Conservation (phyloP, 129 eudicot genomes). For the Chrysanthemum lavandulifolium region DNA sequence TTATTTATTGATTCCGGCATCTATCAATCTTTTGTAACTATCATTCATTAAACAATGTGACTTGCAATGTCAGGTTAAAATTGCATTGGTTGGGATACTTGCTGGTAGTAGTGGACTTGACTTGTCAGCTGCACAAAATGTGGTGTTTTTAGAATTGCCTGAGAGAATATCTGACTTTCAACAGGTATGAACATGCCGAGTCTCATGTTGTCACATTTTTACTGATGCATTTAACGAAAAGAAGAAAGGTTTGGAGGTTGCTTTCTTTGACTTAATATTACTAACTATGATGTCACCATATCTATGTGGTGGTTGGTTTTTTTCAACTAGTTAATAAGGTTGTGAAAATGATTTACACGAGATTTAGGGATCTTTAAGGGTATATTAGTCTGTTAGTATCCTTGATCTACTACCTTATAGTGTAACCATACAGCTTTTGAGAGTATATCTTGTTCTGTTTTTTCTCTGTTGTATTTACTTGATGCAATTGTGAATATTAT, state of each 20-base stretch:
- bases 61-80: slow-evolving; percentile 58
- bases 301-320: slow-evolving; percentile 4
- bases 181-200: slow-evolving; percentile 51
- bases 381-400: slow-evolving; percentile 9
- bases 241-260: slow-evolving; percentile 17
- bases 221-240: slow-evolving; percentile 1
- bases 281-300: neutral
- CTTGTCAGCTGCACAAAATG: slow-evolving; percentile 73
- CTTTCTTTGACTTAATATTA: slow-evolving; percentile 10
- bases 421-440: slow-evolving; percentile 12
- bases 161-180: slow-evolving; percentile 56
- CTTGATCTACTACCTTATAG: neutral
- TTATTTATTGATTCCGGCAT: no score
- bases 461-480: slow-evolving; percentile 14
- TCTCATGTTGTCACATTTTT: slow-evolving; percentile 7
- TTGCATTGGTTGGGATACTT: slow-evolving; percentile 86
- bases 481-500: slow-evolving; percentile 30
- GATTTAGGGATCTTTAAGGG: slow-evolving; percentile 7
- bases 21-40: no score
- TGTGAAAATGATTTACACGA: slow-evolving; percentile 5
- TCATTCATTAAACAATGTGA: neutral
- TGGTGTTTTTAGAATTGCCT: slow-evolving; percentile 94
- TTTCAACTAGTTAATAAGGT: neutral
- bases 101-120: slow-evolving; percentile 91
- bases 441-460: slow-evolving; percentile 7